Base-by-base conservation (phyloP, 805 yeast genomes). In the Yarrowia phangngaensis region DNA sequence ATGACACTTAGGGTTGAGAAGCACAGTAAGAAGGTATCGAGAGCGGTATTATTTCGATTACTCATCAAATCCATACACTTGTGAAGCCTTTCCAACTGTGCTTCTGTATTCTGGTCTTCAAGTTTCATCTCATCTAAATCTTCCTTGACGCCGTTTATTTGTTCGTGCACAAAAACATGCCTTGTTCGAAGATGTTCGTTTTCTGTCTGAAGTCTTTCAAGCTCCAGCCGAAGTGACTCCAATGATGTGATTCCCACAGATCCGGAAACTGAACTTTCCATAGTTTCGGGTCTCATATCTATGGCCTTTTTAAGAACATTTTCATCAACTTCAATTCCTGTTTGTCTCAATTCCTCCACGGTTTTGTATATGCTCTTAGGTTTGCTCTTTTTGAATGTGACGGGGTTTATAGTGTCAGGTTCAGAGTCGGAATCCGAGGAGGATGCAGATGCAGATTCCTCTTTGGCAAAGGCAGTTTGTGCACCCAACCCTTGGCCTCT, bases 401-500 rank as follows among this genome's bases (percentile, higher is more conserved):
- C 48, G 3, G 35, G 35, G 4, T 32, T 29, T 6, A 9, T 38
- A 31, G n/a, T n/a, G 13, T 11, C 24, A 4, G 12, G 9, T 4
- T 36, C 45, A 4, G 8, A 8, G 9, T 38, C 45, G 6, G 31
- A 26, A 19, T 38, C 45, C 8, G 43, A 35, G 19, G 26, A 31
- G 2, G 45, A 38, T 8, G 26, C 45, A 2, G 45, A 38, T 8
- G 26, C 45, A 1, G 24, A 22, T 7, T 22, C 28, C n/a, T 33
- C 22, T 22, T 20, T 16, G 22, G 28, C 46, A 12, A 41, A 29
- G 3, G 35, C 48, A 6, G 48, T 20, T 3, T 29, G 11, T 11
- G 48, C 48, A 9, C 48, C 95, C 20, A 88, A 72, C 3, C 96
- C 96, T 14, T 77, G 65, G 1, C 86, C 81, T 32, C 73, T 75